Base-by-base conservation (phyloP, 1,284 basidiomycete genomes). In the Waitea zeae region DNA sequence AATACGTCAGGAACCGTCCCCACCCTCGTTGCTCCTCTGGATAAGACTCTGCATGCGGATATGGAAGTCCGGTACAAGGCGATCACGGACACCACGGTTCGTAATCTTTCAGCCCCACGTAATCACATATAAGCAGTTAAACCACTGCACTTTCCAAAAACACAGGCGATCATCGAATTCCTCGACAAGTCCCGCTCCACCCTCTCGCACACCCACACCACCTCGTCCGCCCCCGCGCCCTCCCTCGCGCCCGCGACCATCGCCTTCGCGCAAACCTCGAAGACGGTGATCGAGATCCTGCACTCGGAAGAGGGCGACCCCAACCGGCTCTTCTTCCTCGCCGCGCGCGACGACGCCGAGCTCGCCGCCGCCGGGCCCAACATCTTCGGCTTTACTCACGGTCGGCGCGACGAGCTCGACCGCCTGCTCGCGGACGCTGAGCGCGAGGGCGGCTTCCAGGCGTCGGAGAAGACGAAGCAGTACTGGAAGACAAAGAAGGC, bases 1-100 rank as follows among this genome's bases (percentile, higher is more conserved):
- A 7, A 11, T 6, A 13, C 7, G 3, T 20, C 41, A 80, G 83
- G 72, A 11, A 84, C 79, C n/a, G 67, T 90, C 0, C 87, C 87
- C 4, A 80, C 80, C 1, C 58, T 93, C 30, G 75, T 89, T 15
- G 84, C 89, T 3, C 87, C 87, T 1, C 58, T 83, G 13, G 59
- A 73, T 44, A 76, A 76, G 46, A 83, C 80, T 12, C 64, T 82
- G 5, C 61, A 64, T 3, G 58, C 69, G 3, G 81, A 80, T 27
- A 67, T 76, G 20, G 81, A 83, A 43, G 81, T 72, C 44, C 68
- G 81, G 31, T 92, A 83, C 59, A 78, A 83, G 44, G 77, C 82
- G 4, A 55, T 90, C 37, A 71, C 72, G 20, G 81, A 86, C 43
- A 71, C 72, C 15, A 77, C 74, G 58, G 83, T 79, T 37, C 35